Evolutionary conservation across 1,284 basidiomycete genomes (phyloP), one percentile per base, ranked within the genome.

Genomic region (Rhodotorula sp.): DNA sequence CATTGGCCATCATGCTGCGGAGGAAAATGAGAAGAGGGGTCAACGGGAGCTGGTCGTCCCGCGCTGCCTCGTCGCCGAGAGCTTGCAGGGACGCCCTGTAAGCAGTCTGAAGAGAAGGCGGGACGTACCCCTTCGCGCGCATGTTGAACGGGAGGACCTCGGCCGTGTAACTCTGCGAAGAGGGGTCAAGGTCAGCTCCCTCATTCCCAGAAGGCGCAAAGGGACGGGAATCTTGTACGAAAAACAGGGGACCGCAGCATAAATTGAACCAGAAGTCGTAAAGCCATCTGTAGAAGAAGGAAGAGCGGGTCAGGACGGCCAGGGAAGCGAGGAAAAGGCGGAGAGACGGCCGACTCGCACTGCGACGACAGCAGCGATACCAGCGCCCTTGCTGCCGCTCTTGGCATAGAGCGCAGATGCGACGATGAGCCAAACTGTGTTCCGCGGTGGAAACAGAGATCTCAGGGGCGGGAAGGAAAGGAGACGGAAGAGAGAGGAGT

Each of bases 281-380:
- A 13, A 76, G 69, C 36, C 57, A 58, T 9, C 53, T 32, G 29
- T n/a, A 29, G 13, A 3, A 1, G n/a, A n/a, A n/a, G 7, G 15
- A 27, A 19, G n/a, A 7, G 21, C 29, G 1, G 12, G 29, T 53
- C 27, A 44, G 39, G 17, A 22, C n/a, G 27, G 39, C 7, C 6
- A 27, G 12, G 27, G n/a, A 41, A n/a, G 17, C 9, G 57, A 19
- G 19, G n/a, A 13, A 27, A 1, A 9, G 21, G 37, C 9, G 57
- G 8, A 12, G n/a, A 13, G n/a, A 1, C 2, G 21, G 37, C 17
- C 7, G 39, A 21, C 25, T 21, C 69, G 70, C 6, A 61, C 57
- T 64, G 55, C 75, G n/a, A 72, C 66, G 5, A 76, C 73, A 39
- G 78, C 77, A 51, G 78, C 77, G 56, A 75, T 67, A 4, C 73